phyloP scores from a whole-genome alignment of 331 rosid genomes.

The Malus hybrid region DNA sequence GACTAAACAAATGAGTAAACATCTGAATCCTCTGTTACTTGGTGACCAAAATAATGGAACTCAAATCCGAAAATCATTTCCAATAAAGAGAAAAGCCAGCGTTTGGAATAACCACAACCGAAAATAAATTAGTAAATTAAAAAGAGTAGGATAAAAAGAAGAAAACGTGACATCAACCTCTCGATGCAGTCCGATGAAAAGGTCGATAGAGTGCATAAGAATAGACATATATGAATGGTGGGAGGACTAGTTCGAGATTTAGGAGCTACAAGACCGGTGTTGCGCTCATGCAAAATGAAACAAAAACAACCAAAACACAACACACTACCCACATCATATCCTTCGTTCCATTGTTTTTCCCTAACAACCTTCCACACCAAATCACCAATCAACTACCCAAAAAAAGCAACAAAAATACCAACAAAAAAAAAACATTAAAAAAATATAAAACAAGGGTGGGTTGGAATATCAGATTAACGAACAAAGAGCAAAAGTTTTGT shows the following conservation, averaged over 20 bases:
- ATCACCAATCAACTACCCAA: neutral
- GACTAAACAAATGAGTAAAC: too few species aligned
- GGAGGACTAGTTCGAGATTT: neutral
- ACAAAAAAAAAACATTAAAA: neutral
- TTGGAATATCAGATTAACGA: neutral
- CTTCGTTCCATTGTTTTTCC: neutral
- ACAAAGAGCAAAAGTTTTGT: neutral
- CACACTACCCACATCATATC: neutral
- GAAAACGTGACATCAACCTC: neutral
- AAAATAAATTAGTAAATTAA: too few species aligned
- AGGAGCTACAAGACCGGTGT: conserved; percentile 1
- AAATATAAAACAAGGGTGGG: neutral
- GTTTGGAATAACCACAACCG: too few species aligned
- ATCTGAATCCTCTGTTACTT: too few species aligned
- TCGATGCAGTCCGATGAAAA: too few species aligned
- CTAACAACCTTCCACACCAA: neutral
- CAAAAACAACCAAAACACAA: neutral
- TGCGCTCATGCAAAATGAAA: neutral
- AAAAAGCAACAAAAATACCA: neutral
- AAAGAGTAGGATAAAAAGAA: neutral
- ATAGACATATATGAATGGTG: neutral
- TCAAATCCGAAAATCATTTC: too few species aligned
- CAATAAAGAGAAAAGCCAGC: too few species aligned
- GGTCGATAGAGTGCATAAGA: neutral
- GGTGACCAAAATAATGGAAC: too few species aligned